A percentile compares a stretch with the other conserved stretches of the same genome.
phyloP scores from a whole-genome alignment of 306 rosid genomes.

The Cucurbita maxima region DNA sequence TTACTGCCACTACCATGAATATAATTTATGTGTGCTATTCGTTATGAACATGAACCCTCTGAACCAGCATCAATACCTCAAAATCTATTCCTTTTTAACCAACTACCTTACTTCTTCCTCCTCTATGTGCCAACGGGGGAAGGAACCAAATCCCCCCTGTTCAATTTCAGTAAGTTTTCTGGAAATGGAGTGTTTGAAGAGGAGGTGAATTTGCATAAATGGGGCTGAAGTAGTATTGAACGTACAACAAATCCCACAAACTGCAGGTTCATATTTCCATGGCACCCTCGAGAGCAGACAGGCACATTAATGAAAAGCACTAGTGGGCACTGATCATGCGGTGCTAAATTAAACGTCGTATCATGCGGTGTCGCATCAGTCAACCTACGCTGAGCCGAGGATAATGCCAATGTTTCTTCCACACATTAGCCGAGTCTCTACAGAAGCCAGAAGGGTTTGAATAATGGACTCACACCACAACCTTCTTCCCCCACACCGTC shows the following conservation, averaged over 20 bases:
- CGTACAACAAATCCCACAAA: conserved; percentile 70
- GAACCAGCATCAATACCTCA: conserved; percentile 1
- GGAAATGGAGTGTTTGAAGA: background rate
- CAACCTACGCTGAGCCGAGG: conserved; percentile 63
- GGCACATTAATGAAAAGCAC: conserved; percentile 52
- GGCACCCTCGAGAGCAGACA: conserved; percentile 40
- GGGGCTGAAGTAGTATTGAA: conserved; percentile 17
- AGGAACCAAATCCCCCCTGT: background rate
- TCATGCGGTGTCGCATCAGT: conserved; percentile 66
- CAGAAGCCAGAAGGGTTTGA: conserved; percentile 24
- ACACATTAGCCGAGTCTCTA: conserved; percentile 23
- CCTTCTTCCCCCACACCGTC: background rate
- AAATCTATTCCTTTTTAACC: background rate
- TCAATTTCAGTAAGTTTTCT: background rate
- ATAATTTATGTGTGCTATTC: background rate
- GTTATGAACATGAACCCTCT: background rate
- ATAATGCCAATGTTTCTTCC: conserved; percentile 54
- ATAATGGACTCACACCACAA: background rate
- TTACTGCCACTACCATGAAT: background rate
- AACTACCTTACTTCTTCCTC: background rate
- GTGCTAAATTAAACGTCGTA: conserved; percentile 43
- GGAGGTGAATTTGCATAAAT: background rate
- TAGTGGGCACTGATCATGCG: conserved; percentile 45
- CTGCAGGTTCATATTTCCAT: conserved; percentile 43
- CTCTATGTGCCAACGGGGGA: background rate